Conservation (phyloP, 1,139 yeast species). For the Kazachstania sp. region DNA sequence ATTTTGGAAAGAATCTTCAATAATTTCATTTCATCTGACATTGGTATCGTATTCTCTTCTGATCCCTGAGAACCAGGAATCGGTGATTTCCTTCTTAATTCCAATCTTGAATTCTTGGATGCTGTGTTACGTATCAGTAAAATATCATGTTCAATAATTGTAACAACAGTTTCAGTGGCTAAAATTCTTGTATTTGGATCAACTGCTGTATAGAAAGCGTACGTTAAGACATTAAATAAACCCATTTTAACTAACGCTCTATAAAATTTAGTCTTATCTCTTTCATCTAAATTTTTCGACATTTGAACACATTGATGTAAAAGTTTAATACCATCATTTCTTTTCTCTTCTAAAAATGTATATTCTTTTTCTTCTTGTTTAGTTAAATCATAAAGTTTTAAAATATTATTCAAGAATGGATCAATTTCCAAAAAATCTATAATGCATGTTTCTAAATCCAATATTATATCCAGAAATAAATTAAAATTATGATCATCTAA, state of each 20-base stretch:
- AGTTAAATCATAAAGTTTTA: constrained; percentile 41
- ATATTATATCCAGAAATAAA: constrained; percentile 40
- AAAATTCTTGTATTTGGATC: constrained; percentile 47
- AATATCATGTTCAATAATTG: constrained; percentile 80
- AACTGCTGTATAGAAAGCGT: constrained; percentile 56
- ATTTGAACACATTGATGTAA: constrained; percentile 73
- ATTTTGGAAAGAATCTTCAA: constrained; percentile 53
- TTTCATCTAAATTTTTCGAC: constrained; percentile 58
- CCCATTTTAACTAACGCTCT: constrained; percentile 59
- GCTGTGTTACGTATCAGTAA: constrained; percentile 44
- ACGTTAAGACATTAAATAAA: constrained; percentile 57
- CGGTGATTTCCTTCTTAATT: background rate
- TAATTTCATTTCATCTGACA: constrained; percentile 46
- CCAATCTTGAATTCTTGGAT: constrained; percentile 12
- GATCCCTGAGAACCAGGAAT: background rate
- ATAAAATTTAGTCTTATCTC: constrained; percentile 60
- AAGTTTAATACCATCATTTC: constrained; percentile 67
- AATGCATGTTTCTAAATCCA: constrained; percentile 34
- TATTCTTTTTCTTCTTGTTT: constrained; percentile 11
- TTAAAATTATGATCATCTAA: constrained; percentile 73
- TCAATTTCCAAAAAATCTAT: constrained; percentile 58
- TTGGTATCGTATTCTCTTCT: background rate
- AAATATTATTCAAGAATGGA: constrained; percentile 42
- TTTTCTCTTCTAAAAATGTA: constrained; percentile 26
- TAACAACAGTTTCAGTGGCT: constrained; percentile 75